Percentiles rank a stretch among this genome's conserved stretches.
phyloP scores from a whole-genome alignment of 768 basidiomycete species.

The Sporobolomyces phaffii region DNA sequence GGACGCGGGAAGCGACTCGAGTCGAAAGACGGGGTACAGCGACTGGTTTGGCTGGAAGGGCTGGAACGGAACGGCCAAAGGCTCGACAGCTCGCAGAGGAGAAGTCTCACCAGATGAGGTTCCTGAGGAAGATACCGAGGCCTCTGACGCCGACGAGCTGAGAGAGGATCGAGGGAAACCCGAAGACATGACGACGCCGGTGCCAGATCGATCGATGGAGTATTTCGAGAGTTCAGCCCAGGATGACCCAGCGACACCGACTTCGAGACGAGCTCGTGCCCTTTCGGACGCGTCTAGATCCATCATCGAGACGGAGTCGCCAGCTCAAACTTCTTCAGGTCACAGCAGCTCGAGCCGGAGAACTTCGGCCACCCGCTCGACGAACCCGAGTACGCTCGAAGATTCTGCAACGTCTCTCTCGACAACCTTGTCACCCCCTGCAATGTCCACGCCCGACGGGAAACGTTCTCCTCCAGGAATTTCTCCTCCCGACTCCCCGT shows the following conservation, averaged over 20 bases:
- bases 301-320: neutral
- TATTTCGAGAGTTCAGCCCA: neutral
- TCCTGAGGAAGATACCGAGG: neutral
- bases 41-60: conserved; percentile 28
- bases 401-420: neutral
- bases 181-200: neutral
- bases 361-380: neutral
- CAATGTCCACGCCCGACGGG: neutral
- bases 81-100: neutral
- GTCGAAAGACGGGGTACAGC: conserved; percentile 13
- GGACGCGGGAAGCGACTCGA: neutral
- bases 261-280: neutral
- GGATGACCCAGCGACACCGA: neutral
- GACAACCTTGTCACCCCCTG: neutral
- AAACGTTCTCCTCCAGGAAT: neutral
- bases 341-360: neutral
- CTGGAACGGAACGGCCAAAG: neutral
- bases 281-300: neutral
- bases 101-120: neutral
- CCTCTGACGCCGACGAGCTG: neutral
- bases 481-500: conserved; percentile 11
- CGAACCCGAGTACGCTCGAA: neutral
- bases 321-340: neutral
- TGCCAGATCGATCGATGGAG: neutral
- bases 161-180: neutral